Evolutionary conservation across 1,284 basidiomycete genomes (phyloP).

Genomic region (Erythrobasidium hasegawianum): DNA sequence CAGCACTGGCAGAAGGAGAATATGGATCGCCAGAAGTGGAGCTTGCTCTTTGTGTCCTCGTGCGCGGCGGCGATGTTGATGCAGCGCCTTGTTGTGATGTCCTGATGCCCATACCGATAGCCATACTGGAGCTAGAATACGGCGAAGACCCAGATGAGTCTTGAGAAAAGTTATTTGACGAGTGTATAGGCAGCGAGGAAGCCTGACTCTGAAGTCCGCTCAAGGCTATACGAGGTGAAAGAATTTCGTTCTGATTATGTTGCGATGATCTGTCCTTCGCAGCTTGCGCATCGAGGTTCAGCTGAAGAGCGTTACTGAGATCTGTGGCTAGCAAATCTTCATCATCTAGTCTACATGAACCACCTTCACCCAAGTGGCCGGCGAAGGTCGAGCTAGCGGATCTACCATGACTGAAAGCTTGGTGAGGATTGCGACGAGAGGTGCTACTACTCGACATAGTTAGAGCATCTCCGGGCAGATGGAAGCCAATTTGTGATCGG

Average conservation of each 20-base stretch:
- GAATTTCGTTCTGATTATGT: constrained; percentile 2
- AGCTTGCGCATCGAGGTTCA: constrained; percentile 45
- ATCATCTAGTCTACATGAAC: constrained; percentile 42
- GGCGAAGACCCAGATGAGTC: background rate
- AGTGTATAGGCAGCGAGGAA: constrained; percentile 20
- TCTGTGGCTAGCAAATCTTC: constrained; percentile 45
- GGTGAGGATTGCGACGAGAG: background rate
- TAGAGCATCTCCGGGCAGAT: constrained; percentile 35
- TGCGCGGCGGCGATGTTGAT: constrained; percentile 10
- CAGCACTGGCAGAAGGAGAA: constrained; percentile 30
- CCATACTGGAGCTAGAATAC: background rate
- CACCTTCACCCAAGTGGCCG: constrained; percentile 26
- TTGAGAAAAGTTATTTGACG: background rate
- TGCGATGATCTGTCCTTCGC: constrained; percentile 17
- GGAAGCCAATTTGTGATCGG: constrained; percentile 40
- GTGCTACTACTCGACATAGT: background rate
- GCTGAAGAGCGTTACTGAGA: constrained; percentile 44
- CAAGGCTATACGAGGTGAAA: background rate
- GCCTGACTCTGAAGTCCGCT: constrained; percentile 13
- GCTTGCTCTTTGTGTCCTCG: constrained; percentile 2
- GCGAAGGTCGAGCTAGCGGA: constrained; percentile 9
- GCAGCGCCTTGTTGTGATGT: background rate
- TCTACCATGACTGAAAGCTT: constrained; percentile 6
- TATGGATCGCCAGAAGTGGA: constrained; percentile 32
- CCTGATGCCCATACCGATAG: constrained; percentile 8